A percentile compares a stretch with the other conserved stretches of the same genome.
Conservation (phyloP, 208 protist species). For the Dictyostelium gargantuum region DNA sequence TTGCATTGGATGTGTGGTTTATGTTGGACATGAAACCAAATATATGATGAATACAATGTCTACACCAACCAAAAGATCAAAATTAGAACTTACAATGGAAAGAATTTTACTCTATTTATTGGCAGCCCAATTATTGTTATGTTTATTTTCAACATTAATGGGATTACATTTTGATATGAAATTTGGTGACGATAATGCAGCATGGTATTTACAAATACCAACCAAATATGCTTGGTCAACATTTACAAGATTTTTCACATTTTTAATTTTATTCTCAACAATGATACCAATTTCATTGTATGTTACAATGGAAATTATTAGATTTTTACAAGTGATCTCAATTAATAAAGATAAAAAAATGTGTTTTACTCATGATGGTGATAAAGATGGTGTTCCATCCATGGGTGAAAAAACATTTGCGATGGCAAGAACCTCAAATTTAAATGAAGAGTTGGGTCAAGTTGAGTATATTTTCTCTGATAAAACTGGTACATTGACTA, state of each 20-base stretch:
- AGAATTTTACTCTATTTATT: constrained; percentile 18
- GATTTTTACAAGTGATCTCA: constrained; percentile 8
- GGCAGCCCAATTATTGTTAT: neutral
- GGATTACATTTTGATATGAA: constrained; percentile 3
- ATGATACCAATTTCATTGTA: constrained; percentile 63
- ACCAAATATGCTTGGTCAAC: neutral
- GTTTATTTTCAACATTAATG: constrained; percentile 8
- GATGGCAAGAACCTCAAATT: constrained; percentile 74
- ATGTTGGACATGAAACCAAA: constrained; percentile 80
- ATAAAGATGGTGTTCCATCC: neutral
- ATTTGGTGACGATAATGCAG: neutral
- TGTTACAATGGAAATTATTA: constrained; percentile 50
- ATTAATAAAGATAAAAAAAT: constrained; percentile 64
- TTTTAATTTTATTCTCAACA: constrained; percentile 24
- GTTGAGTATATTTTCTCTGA: constrained; percentile 81
- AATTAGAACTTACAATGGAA: constrained; percentile 23
- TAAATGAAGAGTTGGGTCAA: constrained; percentile 71
- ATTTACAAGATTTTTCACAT: neutral
- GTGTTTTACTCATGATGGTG: neutral
- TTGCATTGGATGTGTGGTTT: constrained; percentile 78
- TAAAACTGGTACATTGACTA: constrained; percentile 83
- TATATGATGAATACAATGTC: constrained; percentile 39
- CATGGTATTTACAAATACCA: neutral
- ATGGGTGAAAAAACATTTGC: neutral
- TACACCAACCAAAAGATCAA: constrained; percentile 22